phyloP scores from a whole-genome alignment of 2,329 filamentous ascomycete species.

The Ophiocordyceps camponoti-leonardi region DNA sequence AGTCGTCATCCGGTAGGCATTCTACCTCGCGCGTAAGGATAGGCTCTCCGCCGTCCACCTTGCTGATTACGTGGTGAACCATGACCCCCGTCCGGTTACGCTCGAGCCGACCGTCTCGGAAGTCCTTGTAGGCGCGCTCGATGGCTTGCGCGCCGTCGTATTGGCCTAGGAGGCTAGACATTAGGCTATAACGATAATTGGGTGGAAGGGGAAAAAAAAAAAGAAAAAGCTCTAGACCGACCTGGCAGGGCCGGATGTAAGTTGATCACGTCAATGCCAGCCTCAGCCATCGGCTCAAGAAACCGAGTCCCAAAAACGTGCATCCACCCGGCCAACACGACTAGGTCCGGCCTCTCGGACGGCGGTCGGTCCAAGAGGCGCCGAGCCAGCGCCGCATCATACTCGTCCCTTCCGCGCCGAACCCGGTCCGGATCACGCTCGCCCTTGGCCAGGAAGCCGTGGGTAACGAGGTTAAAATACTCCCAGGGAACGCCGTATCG shows the following conservation, averaged over 20 bases:
- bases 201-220: neutral
- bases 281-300: slow-evolving; percentile 46
- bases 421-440: slow-evolving; percentile 42
- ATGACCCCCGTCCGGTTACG: slow-evolving; percentile 57
- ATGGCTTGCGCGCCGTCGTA: slow-evolving; percentile 70
- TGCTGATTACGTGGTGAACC: slow-evolving; percentile 67
- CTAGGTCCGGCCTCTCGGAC: slow-evolving; percentile 45
- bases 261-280: slow-evolving; percentile 58
- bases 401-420: slow-evolving; percentile 42
- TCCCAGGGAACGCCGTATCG: slow-evolving; percentile 37
- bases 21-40: slow-evolving; percentile 35
- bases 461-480: slow-evolving; percentile 67
- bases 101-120: slow-evolving; percentile 43
- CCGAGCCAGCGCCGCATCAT: slow-evolving; percentile 58
- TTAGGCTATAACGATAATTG: neutral
- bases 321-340: slow-evolving; percentile 81
- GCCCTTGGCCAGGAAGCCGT: slow-evolving; percentile 40
- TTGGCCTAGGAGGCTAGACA: slow-evolving; percentile 25
- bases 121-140: slow-evolving; percentile 59
- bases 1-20: slow-evolving; percentile 39
- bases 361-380: slow-evolving; percentile 37
- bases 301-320: slow-evolving; percentile 59
- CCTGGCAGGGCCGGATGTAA: slow-evolving; percentile 61
- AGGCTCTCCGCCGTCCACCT: slow-evolving; percentile 66
- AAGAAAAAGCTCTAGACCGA: neutral